Evolutionary conservation across 177 flowering plant species (phyloP).

Genomic region (Vitis hybrid): DNA sequence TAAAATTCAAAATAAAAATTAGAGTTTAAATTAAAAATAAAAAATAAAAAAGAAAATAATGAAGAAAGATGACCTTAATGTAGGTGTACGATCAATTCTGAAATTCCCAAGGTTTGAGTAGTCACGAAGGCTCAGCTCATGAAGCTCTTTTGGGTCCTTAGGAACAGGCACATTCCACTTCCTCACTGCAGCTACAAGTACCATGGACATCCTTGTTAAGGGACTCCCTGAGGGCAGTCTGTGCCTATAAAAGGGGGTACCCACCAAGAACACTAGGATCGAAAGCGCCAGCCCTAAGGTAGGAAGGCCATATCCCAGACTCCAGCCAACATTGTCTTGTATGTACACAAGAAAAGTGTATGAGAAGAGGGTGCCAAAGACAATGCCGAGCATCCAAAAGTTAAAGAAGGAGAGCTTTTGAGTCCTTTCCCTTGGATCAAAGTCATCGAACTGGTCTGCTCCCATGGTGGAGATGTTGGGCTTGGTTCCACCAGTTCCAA

Average conservation of each 20-base stretch:
- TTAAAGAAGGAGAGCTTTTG: constrained; percentile 79
- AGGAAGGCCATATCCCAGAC: constrained; percentile 59
- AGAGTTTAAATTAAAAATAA: neutral
- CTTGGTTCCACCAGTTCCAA: constrained; percentile 64
- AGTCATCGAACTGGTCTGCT: constrained; percentile 74
- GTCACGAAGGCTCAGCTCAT: constrained; percentile 42
- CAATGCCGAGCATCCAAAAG: constrained; percentile 81
- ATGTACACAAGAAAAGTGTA: constrained; percentile 55
- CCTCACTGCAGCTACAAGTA: constrained; percentile 43
- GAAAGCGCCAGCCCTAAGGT: constrained; percentile 46
- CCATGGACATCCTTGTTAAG: constrained; percentile 44
- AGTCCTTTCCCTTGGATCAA: constrained; percentile 54
- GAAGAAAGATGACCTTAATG: constrained; percentile 23
- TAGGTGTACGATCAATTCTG: constrained; percentile 42
- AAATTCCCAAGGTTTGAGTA: constrained; percentile 29
- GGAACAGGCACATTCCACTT: constrained; percentile 43
- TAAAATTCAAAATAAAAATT: too few species aligned
- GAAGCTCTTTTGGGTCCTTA: constrained; percentile 44
- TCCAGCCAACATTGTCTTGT: constrained; percentile 64
- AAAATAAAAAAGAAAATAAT: neutral
- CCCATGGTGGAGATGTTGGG: constrained; percentile 74
- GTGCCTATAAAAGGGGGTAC: constrained; percentile 58
- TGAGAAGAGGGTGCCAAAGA: constrained; percentile 68
- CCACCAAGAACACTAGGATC: constrained; percentile 39
- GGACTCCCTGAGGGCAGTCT: constrained; percentile 55